Base-by-base conservation (phyloP, 148 eudicot genomes). In the Polygonum aviculare region DNA sequence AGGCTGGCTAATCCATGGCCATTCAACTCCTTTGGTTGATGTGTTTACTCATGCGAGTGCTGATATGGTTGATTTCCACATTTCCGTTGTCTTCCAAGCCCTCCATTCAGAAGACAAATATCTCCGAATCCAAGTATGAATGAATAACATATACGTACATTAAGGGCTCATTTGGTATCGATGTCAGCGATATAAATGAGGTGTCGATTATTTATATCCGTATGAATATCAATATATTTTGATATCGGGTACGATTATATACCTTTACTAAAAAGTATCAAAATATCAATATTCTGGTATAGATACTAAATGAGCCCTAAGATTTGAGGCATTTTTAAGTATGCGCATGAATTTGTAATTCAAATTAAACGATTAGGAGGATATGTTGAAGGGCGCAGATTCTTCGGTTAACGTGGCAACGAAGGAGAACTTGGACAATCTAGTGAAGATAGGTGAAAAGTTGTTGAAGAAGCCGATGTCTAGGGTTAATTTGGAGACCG, bases 41-140 rank as follows among this genome's bases (percentile, higher is more conserved):
- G 78, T 80, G 2, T 83, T 87, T 40, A 73, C 74, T 31, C 85
- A 78, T 26, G 82, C 88, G 0, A 87, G 88, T 69, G 70, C 65
- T 50, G 90, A 87, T 62, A 83, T 87, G 88, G 84, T 83, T 16
- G 85, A 87, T 50, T 79, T 80, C 71, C 85, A 87, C 52, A 75
- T 83, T 12, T 74, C 72, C 10, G 77, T 76, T 9, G 44, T 78
- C 15, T 79, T 85, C 47, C 82, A 81, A 69, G 86, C 85, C 12
- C 78, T 80, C 77, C 80, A 77, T 41, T 79, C 77, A 40, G 62
- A 81, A 75, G 77, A 85, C 14, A 87, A 87, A 72, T 83, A 83
- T 19, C 78, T 87, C 31, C 76, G 88, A 36, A 87, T 87, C 48
- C 88, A 85, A 80, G 89, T 84, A 50, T 50, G 54, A 0, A 10